Percentiles rank a stretch among this genome's conserved stretches.
These are phyloP conservation scores for Gastrodia elata DNA, from an alignment of 106 monocot species.

Conservation along the genomic window DNA sequence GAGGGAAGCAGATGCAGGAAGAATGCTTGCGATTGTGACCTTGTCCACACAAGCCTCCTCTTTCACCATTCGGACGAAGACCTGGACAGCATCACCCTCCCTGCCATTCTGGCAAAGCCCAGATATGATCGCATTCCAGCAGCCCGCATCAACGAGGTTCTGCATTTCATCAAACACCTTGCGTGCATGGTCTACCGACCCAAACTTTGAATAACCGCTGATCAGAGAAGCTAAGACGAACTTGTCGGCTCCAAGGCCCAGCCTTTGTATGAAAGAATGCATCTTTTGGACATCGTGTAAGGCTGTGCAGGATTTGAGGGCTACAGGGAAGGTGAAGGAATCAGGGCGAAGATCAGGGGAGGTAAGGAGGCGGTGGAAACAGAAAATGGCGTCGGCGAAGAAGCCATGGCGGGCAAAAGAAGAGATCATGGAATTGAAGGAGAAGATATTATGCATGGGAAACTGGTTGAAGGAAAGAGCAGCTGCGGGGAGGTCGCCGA, in stretches of 20 bases:
- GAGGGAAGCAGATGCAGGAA: constrained; percentile 45
- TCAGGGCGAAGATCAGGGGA: constrained; percentile 12
- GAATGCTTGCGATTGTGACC: constrained; percentile 46
- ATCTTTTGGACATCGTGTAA: constrained; percentile 12
- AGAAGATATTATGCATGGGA: constrained; percentile 24
- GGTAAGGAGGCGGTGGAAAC: constrained; percentile 29
- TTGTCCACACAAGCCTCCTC: constrained; percentile 29
- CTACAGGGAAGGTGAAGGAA: constrained; percentile 46
- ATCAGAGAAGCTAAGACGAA: constrained; percentile 13
- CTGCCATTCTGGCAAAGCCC: constrained; percentile 51
- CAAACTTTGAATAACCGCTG: constrained; percentile 33
- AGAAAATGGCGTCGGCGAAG: constrained; percentile 13
- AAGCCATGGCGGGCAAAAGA: constrained; percentile 25
- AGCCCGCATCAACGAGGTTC: constrained; percentile 36
- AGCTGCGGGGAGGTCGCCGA: constrained; percentile 30
- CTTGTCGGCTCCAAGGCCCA: constrained; percentile 24
- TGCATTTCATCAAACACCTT: constrained; percentile 52
- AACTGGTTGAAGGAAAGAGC: constrained; percentile 22
- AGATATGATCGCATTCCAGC: constrained; percentile 67
- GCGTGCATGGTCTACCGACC: constrained; percentile 22
- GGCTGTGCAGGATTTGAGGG: constrained; percentile 42
- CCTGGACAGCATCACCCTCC: constrained; percentile 13
- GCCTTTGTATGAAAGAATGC: constrained; percentile 38
- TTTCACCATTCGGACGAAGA: constrained; percentile 43
- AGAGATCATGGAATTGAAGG: constrained; percentile 52